phyloP scores from a whole-genome alignment of 1,284 basidiomycete genomes.

The Ustilago cynodontis region DNA sequence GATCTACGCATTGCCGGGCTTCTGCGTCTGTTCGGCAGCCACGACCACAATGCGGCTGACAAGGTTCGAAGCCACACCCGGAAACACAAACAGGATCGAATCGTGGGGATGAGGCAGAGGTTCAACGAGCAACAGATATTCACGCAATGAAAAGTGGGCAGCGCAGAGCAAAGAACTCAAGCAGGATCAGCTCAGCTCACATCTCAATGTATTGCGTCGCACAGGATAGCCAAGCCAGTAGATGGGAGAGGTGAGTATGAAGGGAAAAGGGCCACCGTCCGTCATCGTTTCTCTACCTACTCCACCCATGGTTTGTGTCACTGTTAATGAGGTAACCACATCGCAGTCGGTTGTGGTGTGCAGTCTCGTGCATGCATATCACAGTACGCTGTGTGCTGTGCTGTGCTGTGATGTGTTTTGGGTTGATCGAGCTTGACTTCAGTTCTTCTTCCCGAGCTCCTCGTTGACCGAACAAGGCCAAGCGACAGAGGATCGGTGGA shows the following conservation, averaged over 20 bases:
- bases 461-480: constrained; percentile 7
- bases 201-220: too few relatives aligned
- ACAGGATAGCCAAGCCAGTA: too few relatives aligned
- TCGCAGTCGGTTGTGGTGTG: not conserved
- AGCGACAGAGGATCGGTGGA: not conserved
- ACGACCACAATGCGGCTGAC: not conserved
- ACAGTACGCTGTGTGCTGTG: too few relatives aligned
- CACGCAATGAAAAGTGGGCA: too few relatives aligned
- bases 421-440: not conserved
- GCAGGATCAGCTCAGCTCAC: too few relatives aligned
- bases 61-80: not conserved
- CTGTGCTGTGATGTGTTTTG: not conserved
- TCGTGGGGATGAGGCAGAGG: too few relatives aligned
- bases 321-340: not conserved
- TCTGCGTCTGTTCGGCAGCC: constrained; percentile 14
- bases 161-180: too few relatives aligned
- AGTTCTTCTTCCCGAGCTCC: constrained; percentile 1
- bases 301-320: not conserved
- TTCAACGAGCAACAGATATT: too few relatives aligned
- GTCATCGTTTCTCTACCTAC: too few relatives aligned
- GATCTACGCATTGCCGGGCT: constrained; percentile 22
- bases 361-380: too few relatives aligned
- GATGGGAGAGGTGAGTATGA: too few relatives aligned
- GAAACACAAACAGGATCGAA: not conserved
- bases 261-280: too few relatives aligned